phyloP scores from a whole-genome alignment of 2,329 filamentous ascomycete species.

The Graphiopsis chlorocephala region DNA sequence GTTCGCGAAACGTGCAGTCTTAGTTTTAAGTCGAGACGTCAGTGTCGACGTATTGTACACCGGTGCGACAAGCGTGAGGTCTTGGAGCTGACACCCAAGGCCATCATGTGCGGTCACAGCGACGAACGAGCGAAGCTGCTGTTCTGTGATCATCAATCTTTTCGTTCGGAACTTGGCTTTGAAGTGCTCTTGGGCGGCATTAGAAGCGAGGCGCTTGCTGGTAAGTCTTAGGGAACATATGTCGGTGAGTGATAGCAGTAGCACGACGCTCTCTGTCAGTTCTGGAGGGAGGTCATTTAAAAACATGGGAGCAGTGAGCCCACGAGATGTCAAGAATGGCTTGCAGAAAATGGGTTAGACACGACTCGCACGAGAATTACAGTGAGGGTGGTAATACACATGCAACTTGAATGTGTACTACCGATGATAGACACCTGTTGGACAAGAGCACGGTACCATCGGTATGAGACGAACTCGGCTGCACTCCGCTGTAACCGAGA shows the following conservation, averaged over 20 bases:
- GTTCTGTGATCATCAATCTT: neutral
- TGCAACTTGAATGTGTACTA: neutral
- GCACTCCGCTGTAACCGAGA: neutral
- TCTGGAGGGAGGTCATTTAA: conserved; percentile 3
- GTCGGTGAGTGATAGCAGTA: conserved; percentile 8
- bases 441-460: neutral
- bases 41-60: conserved; percentile 5
- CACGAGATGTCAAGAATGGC: neutral
- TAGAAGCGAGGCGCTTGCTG: neutral
- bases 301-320: neutral
- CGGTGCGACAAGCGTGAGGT: conserved; percentile 11
- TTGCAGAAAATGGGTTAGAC: neutral
- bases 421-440: no score
- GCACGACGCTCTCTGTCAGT: neutral
- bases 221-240: conserved; percentile 5
- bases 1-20: neutral
- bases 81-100: neutral
- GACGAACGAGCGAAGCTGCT: conserved; percentile 2
- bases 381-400: neutral
- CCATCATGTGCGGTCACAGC: conserved; percentile 1
- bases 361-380: no score
- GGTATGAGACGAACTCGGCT: neutral
- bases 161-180: conserved; percentile 3
- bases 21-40: neutral
- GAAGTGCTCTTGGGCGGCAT: neutral